Base-by-base conservation (phyloP, 805 yeast genomes). In the Wickerhamiella sorbophila region DNA sequence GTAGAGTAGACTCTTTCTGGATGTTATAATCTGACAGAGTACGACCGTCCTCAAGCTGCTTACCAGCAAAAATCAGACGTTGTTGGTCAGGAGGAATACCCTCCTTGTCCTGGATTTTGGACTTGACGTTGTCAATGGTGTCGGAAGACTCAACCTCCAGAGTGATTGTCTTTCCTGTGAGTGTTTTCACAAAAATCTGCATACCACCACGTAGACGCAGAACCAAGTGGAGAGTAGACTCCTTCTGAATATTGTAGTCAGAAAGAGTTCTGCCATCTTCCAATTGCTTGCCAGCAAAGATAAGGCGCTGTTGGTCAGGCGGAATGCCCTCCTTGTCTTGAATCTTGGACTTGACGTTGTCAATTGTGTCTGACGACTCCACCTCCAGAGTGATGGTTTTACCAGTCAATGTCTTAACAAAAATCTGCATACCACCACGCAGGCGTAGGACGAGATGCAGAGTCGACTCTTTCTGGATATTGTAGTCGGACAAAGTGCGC, bases 231-330 rank as follows among this genome's bases (percentile, higher is more conserved):
- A 88, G 71, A 54, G 98, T 88, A 51, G 98, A 88, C 77, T 88
- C 98, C 82, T 88, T 88, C 74, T 88, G 97, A 74, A 88, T 91
- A 85, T 88, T 88, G 94, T 91, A 91, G 77, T 88, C 97, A 56
- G 95, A 82, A 60, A 88, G 76, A 56, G 97, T 91, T 78, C 97
- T 85, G 66, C 96, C 96, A 64, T 88, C 96, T 75, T 88, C 96
- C 64, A 88, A 83, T 74, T 88, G 98, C 79, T 88, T 88, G 75
- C 98, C 98, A 65, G 97, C 97, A 65, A 91, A 88, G 78, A 88
- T 88, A 64, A 91, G 80, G 76, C 98, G 85, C 75, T 88, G 97
- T 71, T 88, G 97, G 72, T 88, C 96, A 63, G 97, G 96, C 69
- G 97, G 97, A 59, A 88, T 88, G 67, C 96, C 96, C 71, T 88